Evolutionary conservation across 106 monocot species (phyloP), one percentile per base, ranked within the genome.

Genomic region (Narthecium ossifragum): DNA sequence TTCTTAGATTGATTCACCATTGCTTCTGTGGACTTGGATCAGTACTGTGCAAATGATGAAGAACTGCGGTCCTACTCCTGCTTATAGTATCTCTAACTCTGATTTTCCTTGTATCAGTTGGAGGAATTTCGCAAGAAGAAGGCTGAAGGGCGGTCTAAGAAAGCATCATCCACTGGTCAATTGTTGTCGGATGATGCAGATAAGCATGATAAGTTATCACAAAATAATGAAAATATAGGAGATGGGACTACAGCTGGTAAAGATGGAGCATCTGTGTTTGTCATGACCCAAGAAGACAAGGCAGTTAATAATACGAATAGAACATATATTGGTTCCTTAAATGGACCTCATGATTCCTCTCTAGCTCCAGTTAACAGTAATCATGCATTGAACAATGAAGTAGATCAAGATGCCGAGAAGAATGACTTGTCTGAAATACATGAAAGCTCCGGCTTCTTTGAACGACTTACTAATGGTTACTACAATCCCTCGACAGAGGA

Each of bases 51-150:
- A n/a, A 47, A n/a, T 47, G n/a, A n/a, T n/a, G n/a, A n/a, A n/a
- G n/a, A n/a, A n/a, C n/a, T n/a, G n/a, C n/a, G n/a, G n/a, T n/a
- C n/a, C n/a, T n/a, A n/a, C n/a, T n/a, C n/a, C n/a, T n/a, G n/a
- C n/a, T n/a, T 47, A 18, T 20, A 39, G 39, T 47, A 47, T 6
- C 6, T 47, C 18, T 14, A 20, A 47, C 13, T 6, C 31, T 37
- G 8, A 8, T 18, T 62, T 51, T 48, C 41, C 26, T 54, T 51
- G 55, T 71, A 14, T 9, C 64, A 91, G 90, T 62, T 91, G 46
- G 90, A 91, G 61, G 90, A 91, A 45, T 91, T 85, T 46, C 85
- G 90, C 32, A 91, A 75, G 65, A 82, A 69, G 57, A 91, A 91
- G 57, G 79, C 81, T 49, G 77, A 76, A 72, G 73, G 69, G 30